These are phyloP conservation scores for Brassica carinata DNA, from an alignment of 345 rosid species.

Conservation along the genomic window DNA sequence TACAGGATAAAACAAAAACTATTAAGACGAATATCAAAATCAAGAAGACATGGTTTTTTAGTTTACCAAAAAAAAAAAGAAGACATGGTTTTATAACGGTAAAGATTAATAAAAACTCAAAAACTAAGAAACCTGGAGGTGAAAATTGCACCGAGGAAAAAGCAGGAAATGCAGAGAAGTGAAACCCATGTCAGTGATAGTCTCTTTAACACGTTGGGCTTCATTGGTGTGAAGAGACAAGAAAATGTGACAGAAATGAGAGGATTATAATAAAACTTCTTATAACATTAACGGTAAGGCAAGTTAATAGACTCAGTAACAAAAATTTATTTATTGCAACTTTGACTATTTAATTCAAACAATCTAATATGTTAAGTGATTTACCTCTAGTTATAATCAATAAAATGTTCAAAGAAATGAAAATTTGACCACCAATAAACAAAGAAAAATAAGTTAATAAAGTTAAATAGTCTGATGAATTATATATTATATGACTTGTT, in stretches of 20 bases:
- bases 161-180: conserved; percentile 64
- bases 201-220: conserved; percentile 51
- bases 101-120: background rate
- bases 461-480: background rate
- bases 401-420: background rate
- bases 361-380: conserved; percentile 20
- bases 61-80: too few species aligned
- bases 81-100: conserved; percentile 6
- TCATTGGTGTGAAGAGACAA: conserved; percentile 48
- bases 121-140: conserved; percentile 55
- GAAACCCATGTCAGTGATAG: conserved; percentile 72
- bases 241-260: conserved; percentile 3
- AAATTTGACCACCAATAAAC: conserved; percentile 20
- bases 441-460: background rate
- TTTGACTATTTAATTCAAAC: conserved; percentile 30
- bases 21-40: background rate
- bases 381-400: conserved; percentile 18
- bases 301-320: conserved; percentile 12
- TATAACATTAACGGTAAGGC: conserved; percentile 8
- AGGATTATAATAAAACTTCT: conserved; percentile 6
- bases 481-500: background rate
- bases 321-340: conserved; percentile 19
- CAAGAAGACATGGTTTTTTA: background rate
- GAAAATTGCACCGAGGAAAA: conserved; percentile 74
- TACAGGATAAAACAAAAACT: background rate